Evolutionary conservation across 2,329 filamentous ascomycete genomes (phyloP).

Genomic region (Chaetothyriales sp.): DNA sequence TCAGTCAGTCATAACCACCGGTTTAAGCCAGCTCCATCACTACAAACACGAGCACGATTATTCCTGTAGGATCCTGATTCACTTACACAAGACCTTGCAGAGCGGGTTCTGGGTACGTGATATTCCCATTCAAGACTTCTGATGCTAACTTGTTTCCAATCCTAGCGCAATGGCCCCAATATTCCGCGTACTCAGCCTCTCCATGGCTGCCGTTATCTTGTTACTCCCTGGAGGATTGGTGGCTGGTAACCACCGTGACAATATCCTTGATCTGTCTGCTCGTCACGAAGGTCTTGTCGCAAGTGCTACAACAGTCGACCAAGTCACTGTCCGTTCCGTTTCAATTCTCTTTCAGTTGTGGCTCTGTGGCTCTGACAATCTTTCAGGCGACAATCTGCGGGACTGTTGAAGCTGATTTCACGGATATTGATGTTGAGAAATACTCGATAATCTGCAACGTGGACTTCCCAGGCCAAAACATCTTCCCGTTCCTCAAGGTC

Average conservation of each 20-base stretch:
- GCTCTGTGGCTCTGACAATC: not conserved
- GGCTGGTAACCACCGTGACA: not conserved
- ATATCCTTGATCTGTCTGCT: not conserved
- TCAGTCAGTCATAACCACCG: not conserved
- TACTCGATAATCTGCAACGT: conserved; percentile 20
- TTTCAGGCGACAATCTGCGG: not conserved
- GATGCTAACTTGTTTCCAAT: not conserved
- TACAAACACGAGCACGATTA: not conserved
- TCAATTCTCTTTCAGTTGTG: not conserved
- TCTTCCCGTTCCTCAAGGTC: conserved; percentile 18
- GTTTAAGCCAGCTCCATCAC: not conserved
- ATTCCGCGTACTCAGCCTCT: not conserved
- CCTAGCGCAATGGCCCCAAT: not conserved
- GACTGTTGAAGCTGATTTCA: not conserved
- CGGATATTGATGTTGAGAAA: conserved; percentile 1
- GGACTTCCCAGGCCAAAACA: conserved; percentile 18
- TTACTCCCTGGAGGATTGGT: not conserved
- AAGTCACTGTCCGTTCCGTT: not conserved
- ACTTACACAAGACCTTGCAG: too few species aligned
- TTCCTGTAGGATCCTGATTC: too few species aligned
- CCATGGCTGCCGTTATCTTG: not conserved
- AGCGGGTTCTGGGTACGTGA: too few species aligned
- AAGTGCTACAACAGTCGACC: not conserved
- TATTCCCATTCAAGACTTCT: not conserved
- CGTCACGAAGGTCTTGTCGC: not conserved